phyloP scores from a whole-genome alignment of 2,329 filamentous ascomycete genomes.

The Xylaria sp. region DNA sequence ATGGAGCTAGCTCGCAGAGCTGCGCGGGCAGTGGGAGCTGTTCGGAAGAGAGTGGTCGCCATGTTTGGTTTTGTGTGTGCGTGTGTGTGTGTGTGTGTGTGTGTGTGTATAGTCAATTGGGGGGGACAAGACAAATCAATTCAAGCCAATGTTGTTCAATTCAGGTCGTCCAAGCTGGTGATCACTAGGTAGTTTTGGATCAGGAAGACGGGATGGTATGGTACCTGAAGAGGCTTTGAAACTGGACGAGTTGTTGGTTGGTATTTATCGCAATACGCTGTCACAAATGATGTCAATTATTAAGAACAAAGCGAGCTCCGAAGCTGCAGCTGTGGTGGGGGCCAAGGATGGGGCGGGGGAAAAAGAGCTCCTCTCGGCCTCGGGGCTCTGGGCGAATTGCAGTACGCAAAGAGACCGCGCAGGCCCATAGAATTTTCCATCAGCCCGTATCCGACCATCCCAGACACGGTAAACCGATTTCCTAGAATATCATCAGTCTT shows the following conservation, averaged over 20 bases:
- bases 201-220: not conserved
- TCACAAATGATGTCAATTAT: slow-evolving; percentile 22
- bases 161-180: too few relatives aligned
- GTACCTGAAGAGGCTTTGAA: not conserved
- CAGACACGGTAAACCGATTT: not conserved
- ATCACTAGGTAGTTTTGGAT: not conserved
- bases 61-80: slow-evolving; percentile 49
- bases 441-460: not conserved
- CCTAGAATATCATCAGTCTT: slow-evolving; percentile 9
- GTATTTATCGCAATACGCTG: slow-evolving; percentile 6
- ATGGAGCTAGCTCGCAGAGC: slow-evolving; percentile 70
- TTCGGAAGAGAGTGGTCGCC: slow-evolving; percentile 76
- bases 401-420: not conserved
- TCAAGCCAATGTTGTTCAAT: too few relatives aligned
- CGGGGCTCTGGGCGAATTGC: not conserved
- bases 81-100: too few relatives aligned
- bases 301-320: slow-evolving; percentile 1
- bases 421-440: slow-evolving; percentile 1
- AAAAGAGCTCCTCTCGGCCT: not conserved
- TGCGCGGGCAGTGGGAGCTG: slow-evolving; percentile 67
- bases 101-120: too few relatives aligned
- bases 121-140: too few relatives aligned
- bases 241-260: not conserved
- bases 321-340: not conserved
- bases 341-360: too few relatives aligned